These are phyloP conservation scores for Chloromonas sp. DNA, from an alignment of 163 green algal species.

Conservation along the genomic window DNA sequence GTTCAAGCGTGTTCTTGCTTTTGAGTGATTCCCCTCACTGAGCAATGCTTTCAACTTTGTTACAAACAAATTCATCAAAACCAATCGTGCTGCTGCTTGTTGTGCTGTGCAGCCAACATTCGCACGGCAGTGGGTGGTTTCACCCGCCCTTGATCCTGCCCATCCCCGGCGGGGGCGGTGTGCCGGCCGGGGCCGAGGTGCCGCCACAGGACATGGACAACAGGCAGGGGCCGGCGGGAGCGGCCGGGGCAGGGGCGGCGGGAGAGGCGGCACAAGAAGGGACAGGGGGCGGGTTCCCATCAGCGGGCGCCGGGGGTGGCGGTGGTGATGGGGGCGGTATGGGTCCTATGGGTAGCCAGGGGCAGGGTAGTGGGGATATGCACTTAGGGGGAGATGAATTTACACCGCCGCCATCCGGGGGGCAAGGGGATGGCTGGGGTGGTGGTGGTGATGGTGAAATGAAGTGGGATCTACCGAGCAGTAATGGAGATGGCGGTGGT, in stretches of 20 bases:
- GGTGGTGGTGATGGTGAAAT: conserved; percentile 18
- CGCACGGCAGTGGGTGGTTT: conserved; percentile 35
- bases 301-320: conserved; percentile 7
- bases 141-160: conserved; percentile 36
- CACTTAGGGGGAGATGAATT: conserved; percentile 5
- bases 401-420: neutral
- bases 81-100: neutral
- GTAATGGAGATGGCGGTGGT: neutral
- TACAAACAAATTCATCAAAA: no score
- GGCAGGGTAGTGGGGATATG: neutral
- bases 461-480: conserved; percentile 28
- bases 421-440: neutral
- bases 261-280: neutral
- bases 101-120: conserved; percentile 38
- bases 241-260: neutral
- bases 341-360: neutral
- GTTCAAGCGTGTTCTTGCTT: neutral
- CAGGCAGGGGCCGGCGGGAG: conserved; percentile 4
- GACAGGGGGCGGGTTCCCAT: neutral
- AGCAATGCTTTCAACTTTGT: no score
- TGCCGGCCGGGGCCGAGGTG: conserved; percentile 13
- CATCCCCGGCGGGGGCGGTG: conserved; percentile 9
- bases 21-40: neutral
- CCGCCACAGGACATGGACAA: neutral
- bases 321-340: neutral